Evolutionary conservation across 495 filamentous ascomycete species (phyloP).

Genomic region (Xylaria sp.): DNA sequence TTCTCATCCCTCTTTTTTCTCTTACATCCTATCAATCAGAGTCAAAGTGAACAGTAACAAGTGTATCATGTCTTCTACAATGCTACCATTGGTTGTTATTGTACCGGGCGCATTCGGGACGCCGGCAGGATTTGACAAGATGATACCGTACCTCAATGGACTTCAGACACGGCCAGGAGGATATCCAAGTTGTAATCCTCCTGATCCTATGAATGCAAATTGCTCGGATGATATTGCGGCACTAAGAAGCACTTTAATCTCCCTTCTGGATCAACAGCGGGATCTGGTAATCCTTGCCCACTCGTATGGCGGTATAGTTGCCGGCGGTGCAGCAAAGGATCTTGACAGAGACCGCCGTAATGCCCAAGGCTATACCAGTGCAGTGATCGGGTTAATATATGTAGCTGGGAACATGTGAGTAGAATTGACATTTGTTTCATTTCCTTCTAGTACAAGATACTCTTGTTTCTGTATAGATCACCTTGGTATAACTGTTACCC

Average conservation of each 20-base stretch:
- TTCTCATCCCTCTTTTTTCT: neutral
- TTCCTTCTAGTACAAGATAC: neutral
- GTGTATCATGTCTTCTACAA: slow-evolving; percentile 8
- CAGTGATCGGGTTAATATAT: slow-evolving; percentile 15
- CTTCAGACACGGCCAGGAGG: slow-evolving; percentile 3
- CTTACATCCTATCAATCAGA: neutral
- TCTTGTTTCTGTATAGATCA: neutral
- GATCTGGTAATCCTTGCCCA: slow-evolving; percentile 23
- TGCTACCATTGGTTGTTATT: neutral
- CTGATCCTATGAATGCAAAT: slow-evolving; percentile 6
- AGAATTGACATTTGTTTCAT: neutral
- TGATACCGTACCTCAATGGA: slow-evolving; percentile 12
- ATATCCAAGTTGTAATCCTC: slow-evolving; percentile 18
- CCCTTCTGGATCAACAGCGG: slow-evolving; percentile 17
- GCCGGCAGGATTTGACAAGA: slow-evolving; percentile 8
- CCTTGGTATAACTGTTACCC: neutral
- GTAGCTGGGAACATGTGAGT: slow-evolving; percentile 24
- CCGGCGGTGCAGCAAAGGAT: slow-evolving; percentile 20
- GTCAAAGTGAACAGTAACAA: neutral
- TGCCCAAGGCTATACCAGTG: neutral
- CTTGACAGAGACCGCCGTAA: slow-evolving; percentile 22
- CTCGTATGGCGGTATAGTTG: slow-evolving; percentile 25
- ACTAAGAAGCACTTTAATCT: neutral
- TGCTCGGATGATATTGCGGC: slow-evolving; percentile 16
- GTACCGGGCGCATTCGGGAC: slow-evolving; percentile 22